phyloP scores from a whole-genome alignment of 805 yeast species.

The Saturnispora sanitii region DNA sequence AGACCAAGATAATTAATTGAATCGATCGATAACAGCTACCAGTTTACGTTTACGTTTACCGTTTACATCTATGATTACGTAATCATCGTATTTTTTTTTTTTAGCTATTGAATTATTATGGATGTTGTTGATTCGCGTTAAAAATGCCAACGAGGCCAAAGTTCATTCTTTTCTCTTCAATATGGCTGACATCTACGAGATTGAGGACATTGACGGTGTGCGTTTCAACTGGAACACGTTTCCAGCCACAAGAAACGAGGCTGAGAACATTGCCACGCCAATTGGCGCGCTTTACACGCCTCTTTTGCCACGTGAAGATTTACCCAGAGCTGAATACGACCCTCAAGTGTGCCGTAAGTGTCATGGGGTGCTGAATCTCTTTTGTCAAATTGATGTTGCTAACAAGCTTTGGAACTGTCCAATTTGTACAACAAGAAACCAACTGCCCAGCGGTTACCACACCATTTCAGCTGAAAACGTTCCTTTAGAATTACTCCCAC shows the following conservation, averaged over 20 bases:
- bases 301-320: conserved; percentile 63
- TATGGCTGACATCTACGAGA: conserved; percentile 44
- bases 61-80: not conserved
- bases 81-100: no score
- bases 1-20: no score
- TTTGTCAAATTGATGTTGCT: conserved; percentile 67
- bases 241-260: conserved; percentile 83
- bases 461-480: conserved; percentile 65
- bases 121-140: not conserved
- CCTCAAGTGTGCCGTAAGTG: conserved; percentile 81
- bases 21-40: no score
- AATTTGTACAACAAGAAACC: conserved; percentile 67
- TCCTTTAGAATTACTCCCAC: conserved; percentile 68
- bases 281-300: conserved; percentile 96
- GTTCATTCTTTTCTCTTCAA: not conserved
- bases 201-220: conserved; percentile 54
- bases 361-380: conserved; percentile 80
- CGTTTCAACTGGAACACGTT: conserved; percentile 78
- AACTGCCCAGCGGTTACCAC: conserved; percentile 73
- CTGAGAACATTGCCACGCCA: conserved; percentile 86
- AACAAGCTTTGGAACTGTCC: conserved; percentile 81
- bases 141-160: not conserved
- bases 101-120: not conserved
- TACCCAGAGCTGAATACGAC: conserved; percentile 74
- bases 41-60: no score